phyloP scores from a whole-genome alignment of 768 basidiomycete genomes.

The Suillus subalutaceus region DNA sequence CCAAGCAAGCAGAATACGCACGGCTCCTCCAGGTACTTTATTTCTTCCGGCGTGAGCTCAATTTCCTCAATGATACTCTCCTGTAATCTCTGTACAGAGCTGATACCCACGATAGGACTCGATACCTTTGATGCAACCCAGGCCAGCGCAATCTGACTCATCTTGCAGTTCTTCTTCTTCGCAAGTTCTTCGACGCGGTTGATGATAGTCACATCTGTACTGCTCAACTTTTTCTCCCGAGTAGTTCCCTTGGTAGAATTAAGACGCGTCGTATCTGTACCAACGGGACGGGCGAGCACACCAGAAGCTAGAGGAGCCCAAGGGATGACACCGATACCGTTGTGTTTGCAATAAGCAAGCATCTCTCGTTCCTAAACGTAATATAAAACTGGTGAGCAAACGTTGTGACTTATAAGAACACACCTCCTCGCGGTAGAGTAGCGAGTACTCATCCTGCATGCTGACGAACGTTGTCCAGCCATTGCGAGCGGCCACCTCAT shows the following conservation, averaged over 20 bases:
- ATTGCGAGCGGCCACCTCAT: slow-evolving; percentile 45
- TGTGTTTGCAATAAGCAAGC: slow-evolving; percentile 46
- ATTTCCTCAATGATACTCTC: slow-evolving; percentile 32
- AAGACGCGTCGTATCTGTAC: slow-evolving; percentile 24
- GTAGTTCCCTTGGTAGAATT: slow-evolving; percentile 20
- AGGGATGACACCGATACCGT: slow-evolving; percentile 56
- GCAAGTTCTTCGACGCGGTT: slow-evolving; percentile 44
- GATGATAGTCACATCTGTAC: slow-evolving; percentile 39
- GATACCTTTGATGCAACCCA: slow-evolving; percentile 44
- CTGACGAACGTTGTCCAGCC: slow-evolving; percentile 58
- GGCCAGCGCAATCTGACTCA: slow-evolving; percentile 49
- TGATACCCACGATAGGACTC: slow-evolving; percentile 48
- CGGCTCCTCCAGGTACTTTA: slow-evolving; percentile 32
- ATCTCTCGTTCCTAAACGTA: slow-evolving; percentile 45
- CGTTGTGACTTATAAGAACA: neutral
- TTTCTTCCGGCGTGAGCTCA: slow-evolving; percentile 33
- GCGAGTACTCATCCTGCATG: slow-evolving; percentile 57
- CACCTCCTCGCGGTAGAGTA: slow-evolving; percentile 59
- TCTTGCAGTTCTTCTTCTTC: slow-evolving; percentile 40
- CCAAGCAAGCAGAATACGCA: slow-evolving; percentile 14
- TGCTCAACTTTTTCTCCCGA: slow-evolving; percentile 27
- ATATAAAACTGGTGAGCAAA: neutral
- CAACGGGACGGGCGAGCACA: slow-evolving; percentile 40
- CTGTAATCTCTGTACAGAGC: slow-evolving; percentile 32
- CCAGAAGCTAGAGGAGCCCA: slow-evolving; percentile 50